phyloP scores from a whole-genome alignment of 768 basidiomycete species.

The Mycena leptocephala region DNA sequence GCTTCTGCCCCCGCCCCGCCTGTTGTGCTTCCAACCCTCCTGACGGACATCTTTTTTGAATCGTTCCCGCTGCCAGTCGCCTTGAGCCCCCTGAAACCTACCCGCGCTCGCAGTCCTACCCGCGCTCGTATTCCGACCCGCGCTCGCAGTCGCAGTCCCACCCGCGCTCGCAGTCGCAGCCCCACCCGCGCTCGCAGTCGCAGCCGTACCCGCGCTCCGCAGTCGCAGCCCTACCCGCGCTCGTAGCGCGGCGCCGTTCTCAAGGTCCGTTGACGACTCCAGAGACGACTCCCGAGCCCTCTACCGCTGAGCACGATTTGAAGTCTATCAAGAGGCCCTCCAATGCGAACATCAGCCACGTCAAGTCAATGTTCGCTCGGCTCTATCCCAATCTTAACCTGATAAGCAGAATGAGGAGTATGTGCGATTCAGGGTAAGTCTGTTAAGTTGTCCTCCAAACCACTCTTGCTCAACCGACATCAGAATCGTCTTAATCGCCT shows the following conservation, averaged over 20 bases:
- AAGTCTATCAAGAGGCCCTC: not conserved
- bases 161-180: too few species aligned
- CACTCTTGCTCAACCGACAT: not conserved
- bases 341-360: not conserved
- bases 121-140: not conserved
- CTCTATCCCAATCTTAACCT: not conserved
- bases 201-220: not conserved
- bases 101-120: not conserved
- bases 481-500: not conserved
- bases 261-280: constrained; percentile 5
- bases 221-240: not conserved
- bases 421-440: not conserved
- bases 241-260: not conserved
- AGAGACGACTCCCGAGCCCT: not conserved
- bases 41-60: not conserved
- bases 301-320: not conserved
- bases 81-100: not conserved
- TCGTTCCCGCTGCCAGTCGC: not conserved
- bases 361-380: not conserved
- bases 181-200: not conserved
- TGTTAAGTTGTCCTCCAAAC: not conserved
- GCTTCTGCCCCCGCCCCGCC: not conserved
- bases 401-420: not conserved
- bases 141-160: too few species aligned
- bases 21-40: not conserved